Evolutionary conservation across 2,329 filamentous ascomycete species (phyloP), one percentile per base, ranked within the genome.

Genomic region (Pseudonectria buxi): DNA sequence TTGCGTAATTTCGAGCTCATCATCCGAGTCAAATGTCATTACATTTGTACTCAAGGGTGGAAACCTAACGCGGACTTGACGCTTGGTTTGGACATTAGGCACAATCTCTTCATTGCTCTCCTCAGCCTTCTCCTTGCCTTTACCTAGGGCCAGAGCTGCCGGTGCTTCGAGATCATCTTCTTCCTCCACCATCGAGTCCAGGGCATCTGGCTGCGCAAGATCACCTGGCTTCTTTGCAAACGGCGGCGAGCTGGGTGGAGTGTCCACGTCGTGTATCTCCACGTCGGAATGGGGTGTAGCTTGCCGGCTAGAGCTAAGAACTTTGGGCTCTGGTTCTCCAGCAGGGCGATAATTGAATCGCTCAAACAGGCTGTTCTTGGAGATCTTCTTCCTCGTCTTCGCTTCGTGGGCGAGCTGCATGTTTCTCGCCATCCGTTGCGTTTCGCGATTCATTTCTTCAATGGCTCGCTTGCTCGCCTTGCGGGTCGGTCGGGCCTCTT

Each of bases 391-490:
- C 61, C 84, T 89, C 2, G 87, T 94, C 63, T 82, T 86, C 15
- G 86, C 84, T 56, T 95, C 81, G 59, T 96, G 89, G 2, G 85
- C 78, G 32, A 98, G 73, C 59, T 96, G 90, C 76, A 95, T 85
- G 55, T 84, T 94, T 46, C 92, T 76, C 47, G 78, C 82, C 65
- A 98, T 77, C 22, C 92, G 79, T 64, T 98, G 92, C 1, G 90
- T 95, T 62, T 98, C 92, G 39, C 87, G 78, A 50, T 84, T 83
- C 83, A 98, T 95, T 49, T 96, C 90, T 56, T 95, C 86, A 28
- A 95, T 59, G 0, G 92, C 92, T 63, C 88, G 95, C 65, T 90
- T 96, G 66, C 89, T 90, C 1, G 92, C 89, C 57, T 92, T 94
- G 10, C 92, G 77, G 9, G 76, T 73, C 5, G 87, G 81, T 4